Base-by-base conservation (phyloP, 2,329 filamentous ascomycete species). In the Alternaria solani region DNA sequence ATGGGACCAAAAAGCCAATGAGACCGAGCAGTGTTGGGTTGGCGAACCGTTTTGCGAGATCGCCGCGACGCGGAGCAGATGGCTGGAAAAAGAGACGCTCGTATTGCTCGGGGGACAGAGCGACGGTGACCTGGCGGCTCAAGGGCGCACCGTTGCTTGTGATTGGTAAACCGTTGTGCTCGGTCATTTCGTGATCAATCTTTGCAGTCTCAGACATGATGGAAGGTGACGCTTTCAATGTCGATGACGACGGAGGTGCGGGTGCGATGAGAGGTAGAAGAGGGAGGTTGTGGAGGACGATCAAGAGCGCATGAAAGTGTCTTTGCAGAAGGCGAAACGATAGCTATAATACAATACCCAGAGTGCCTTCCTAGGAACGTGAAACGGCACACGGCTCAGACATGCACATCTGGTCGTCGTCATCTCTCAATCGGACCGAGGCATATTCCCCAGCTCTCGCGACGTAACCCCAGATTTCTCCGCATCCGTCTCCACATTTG, bases 51-150 rank as follows among this genome's bases (percentile, higher is more conserved):
- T 70, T 70, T 14, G 67, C 67, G 5, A 68, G 48, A 38, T 70
- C 67, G 25, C 67, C 67, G 14, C 64, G 62, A 6, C 64, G 64
- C 6, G 66, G 67, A 4, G 62, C 66, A 7, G 64, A 68, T 3
- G 67, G 67, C 36, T 70, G 67, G 58, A 70, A 70, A 55, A 70
- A 70, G n/a, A 70, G 56, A 16, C 67, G 64, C 51, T 70, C 67
- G 12, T 70, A 70, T 46, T 70, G 67, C 41, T 70, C 67, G 2
- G 67, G 55, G 25, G 62, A 65, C 34, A 68, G 48, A 12, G 62
- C 58, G 2, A 70, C 67, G 4, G 67, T 70, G 0, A 70, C 62
- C 43, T 70, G 67, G 39, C 67, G 66, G 26, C 59, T 67, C n/a
- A 70, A 55, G 14, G 52, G 51, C 20, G 57, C 28, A 20, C 62